Evolutionary conservation across 2,329 filamentous ascomycete genomes (phyloP), one percentile per base, ranked within the genome.

Genomic region (Fusarium citri): DNA sequence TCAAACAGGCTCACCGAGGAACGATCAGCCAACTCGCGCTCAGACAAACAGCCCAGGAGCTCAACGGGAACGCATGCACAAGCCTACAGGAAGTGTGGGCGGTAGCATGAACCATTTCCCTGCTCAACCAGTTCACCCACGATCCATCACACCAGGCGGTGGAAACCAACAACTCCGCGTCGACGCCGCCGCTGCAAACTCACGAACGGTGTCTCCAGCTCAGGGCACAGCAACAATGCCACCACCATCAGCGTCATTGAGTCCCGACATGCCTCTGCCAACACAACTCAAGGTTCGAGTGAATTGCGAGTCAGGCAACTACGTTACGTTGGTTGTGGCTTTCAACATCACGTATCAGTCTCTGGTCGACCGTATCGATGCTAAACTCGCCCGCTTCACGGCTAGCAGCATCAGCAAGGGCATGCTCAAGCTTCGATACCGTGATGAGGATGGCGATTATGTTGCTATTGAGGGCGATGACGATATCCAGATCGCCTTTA

Each of bases 271-370:
- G 73, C 84, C 82, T 25, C 79, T 86, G 51, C 88, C 86, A 47
- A 90, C 92, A 10, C 96, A 98, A 77, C 87, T 99, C 54, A 98
- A 98, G 82, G 94, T 98, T 53, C 97, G 97, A 78, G 94, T 99
- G 60, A 95, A 95, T 76, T 97, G 93, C 77, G 93, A 96, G 63
- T 83, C 81, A 47, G 92, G 92, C 48, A 96, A 94, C 77, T 97
- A 97, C 73, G 92, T 98, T 63, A 98, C 95, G 1, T 86, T 99
- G n/a, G 95, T 99, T 14, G 97, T 97, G 43, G 92, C 94, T 31
- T 97, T 94, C 80, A 97, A 97, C 78, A 98, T 98, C 75, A 92
- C 93, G 42, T 98, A 97, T 80, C 93, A 96, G 72, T 96, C 93
- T 25, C 86, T 99, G 58, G 94, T 96, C 69, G 96, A 98, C 78